Conservation (phyloP, 176 grass and related monocot species). For the Alloteropsis semialata region DNA sequence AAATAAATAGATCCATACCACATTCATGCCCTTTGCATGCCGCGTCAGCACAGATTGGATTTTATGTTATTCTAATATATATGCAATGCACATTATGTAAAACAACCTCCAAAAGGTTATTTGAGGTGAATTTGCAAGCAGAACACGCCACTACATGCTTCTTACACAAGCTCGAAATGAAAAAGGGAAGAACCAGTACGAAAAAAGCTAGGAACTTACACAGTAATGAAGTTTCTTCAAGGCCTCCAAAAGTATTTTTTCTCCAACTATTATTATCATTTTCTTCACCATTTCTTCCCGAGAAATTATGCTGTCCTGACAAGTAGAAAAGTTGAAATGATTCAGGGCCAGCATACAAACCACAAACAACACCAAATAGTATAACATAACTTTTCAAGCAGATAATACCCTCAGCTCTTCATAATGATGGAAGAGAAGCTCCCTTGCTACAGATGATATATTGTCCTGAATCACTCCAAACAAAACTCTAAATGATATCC, state of each 20-base stretch:
- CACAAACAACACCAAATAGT: not conserved
- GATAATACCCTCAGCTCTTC: slow-evolving; percentile 65
- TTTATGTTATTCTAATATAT: no score
- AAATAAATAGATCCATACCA: no score
- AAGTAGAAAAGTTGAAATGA: slow-evolving; percentile 19
- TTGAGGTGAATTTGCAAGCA: not conserved
- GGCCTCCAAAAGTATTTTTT: slow-evolving; percentile 59
- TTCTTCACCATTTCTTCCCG: slow-evolving; percentile 71
- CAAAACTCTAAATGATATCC: slow-evolving; percentile 64
- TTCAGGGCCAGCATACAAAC: not conserved
- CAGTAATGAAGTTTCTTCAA: slow-evolving; percentile 51
- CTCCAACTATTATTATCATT: slow-evolving; percentile 67
- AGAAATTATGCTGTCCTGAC: slow-evolving; percentile 58
- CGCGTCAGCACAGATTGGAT: no score
- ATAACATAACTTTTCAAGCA: not conserved
- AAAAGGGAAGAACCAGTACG: not conserved
- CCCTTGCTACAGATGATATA: slow-evolving; percentile 54
- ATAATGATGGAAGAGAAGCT: slow-evolving; percentile 72
- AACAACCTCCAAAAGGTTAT: not conserved
- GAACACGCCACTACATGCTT: not conserved
- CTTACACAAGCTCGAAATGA: not conserved
- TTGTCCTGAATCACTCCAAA: slow-evolving; percentile 64
- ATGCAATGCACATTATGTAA: not conserved
- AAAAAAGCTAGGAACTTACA: slow-evolving; percentile 47
- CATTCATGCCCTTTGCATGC: no score